These are phyloP conservation scores for Balansia obtecta DNA, from an alignment of 2,329 filamentous ascomycete genomes.

Conservation along the genomic window DNA sequence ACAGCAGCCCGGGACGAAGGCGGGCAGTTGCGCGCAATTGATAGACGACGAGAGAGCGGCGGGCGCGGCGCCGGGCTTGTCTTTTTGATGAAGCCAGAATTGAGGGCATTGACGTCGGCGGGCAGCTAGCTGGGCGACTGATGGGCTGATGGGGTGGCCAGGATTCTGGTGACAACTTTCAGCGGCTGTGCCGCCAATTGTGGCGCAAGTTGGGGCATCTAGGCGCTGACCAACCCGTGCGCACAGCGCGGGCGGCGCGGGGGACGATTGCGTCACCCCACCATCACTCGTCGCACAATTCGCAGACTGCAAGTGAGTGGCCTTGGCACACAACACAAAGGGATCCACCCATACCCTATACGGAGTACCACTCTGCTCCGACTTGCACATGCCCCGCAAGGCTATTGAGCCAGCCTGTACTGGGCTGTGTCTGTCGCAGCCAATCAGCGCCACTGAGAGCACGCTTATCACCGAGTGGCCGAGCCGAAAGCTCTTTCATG, in stretches of 20 bases:
- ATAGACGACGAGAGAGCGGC: neutral
- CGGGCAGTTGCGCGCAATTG: neutral
- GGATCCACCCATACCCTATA: no score
- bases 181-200: conserved; percentile 9
- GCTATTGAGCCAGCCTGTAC: no score
- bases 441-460: conserved; percentile 18
- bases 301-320: no score
- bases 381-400: no score
- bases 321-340: no score
- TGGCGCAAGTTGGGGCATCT: conserved; percentile 3
- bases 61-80: neutral
- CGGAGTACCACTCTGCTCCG: no score
- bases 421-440: conserved; percentile 11
- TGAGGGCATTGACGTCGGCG: conserved; percentile 6
- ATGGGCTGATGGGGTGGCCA: neutral
- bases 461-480: conserved; percentile 23
- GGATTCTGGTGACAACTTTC: conserved; percentile 4
- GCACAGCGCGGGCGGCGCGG: neutral
- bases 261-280: neutral
- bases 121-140: neutral
- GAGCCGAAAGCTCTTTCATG: conserved; percentile 20
- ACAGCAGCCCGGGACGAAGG: neutral
- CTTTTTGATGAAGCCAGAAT: conserved; percentile 1
- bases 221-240: neutral
- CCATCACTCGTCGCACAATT: no score